Percentiles rank a stretch among this genome's conserved stretches.
Conservation (phyloP, 495 filamentous ascomycete genomes). For the Aspergillus mulundensis region DNA sequence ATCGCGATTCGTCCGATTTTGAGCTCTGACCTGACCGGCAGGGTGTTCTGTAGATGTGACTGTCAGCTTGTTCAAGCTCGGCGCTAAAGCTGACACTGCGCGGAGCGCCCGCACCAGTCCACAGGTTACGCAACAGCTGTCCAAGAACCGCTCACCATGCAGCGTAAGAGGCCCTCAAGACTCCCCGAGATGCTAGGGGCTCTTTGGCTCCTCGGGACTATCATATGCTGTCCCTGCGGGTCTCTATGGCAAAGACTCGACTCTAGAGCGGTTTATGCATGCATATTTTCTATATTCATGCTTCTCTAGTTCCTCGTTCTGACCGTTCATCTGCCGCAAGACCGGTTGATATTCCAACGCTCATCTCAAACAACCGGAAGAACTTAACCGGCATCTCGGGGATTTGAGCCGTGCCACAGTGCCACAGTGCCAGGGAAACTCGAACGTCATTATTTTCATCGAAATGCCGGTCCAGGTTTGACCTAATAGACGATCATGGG, state of each 20-base stretch:
- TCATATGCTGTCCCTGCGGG: conserved; percentile 15
- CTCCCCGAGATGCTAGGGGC: conserved; percentile 19
- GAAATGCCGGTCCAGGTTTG: neutral
- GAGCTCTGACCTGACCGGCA: conserved; percentile 1
- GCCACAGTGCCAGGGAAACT: neutral
- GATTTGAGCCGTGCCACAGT: neutral
- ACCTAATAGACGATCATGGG: neutral
- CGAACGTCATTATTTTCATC: neutral
- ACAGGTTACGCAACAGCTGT: conserved; percentile 24
- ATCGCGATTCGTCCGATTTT: conserved; percentile 6
- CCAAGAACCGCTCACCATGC: conserved; percentile 16
- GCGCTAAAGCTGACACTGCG: conserved; percentile 19
- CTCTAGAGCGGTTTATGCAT: too few relatives aligned
- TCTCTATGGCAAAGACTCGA: conserved; percentile 8
- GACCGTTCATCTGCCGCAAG: conserved; percentile 4
- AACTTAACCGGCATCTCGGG: conserved; percentile 7
- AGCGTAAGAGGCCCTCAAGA: conserved; percentile 4
- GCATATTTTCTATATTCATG: conserved; percentile 5
- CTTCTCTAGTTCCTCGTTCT: conserved; percentile 4
- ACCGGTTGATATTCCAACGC: conserved; percentile 9
- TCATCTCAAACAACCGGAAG: conserved; percentile 4
- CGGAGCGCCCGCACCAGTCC: conserved; percentile 18
- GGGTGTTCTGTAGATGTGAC: neutral
- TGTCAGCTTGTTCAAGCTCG: conserved; percentile 13
- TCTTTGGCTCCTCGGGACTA: conserved; percentile 16